These are phyloP conservation scores for Chalciporus pseudorubinellus DNA, from an alignment of 768 basidiomycete genomes.

Conservation along the genomic window DNA sequence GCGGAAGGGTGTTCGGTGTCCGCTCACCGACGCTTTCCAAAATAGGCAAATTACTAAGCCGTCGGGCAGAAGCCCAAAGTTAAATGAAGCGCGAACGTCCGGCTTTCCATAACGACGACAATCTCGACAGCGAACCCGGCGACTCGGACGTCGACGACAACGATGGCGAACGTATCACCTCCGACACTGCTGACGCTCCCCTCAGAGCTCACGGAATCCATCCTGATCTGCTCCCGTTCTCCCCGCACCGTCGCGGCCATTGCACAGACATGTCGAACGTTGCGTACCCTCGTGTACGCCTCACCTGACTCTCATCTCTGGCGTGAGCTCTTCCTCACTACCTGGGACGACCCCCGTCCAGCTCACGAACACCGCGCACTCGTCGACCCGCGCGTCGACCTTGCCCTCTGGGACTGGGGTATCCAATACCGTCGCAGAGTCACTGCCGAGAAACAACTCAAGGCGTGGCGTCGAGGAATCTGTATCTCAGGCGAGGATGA, in stretches of 20 bases:
- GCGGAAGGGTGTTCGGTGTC: no score
- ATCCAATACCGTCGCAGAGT: constrained; percentile 24
- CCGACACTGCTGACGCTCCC: constrained; percentile 29
- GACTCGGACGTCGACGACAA: not conserved
- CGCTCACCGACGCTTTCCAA: no score
- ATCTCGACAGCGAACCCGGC: not conserved
- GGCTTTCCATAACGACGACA: constrained; percentile 4
- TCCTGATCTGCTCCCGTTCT: constrained; percentile 28
- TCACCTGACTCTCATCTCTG: constrained; percentile 41
- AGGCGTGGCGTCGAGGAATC: constrained; percentile 22
- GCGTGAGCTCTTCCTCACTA: constrained; percentile 46
- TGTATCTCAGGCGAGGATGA: not conserved
- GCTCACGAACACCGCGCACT: constrained; percentile 27
- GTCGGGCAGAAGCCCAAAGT: no score
- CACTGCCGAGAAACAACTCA: constrained; percentile 21
- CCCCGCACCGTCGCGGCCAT: constrained; percentile 36
- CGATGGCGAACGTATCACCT: not conserved
- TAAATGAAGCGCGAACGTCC: no score
- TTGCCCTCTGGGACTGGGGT: constrained; percentile 22
- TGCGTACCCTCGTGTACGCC: constrained; percentile 37
- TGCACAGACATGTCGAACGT: constrained; percentile 35
- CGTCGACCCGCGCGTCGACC: constrained; percentile 23
- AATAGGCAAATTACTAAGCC: no score
- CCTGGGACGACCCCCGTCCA: constrained; percentile 49
- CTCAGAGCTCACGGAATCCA: constrained; percentile 40